Base-by-base conservation (phyloP, 2,329 filamentous ascomycete species). In the Alternaria postmessia region DNA sequence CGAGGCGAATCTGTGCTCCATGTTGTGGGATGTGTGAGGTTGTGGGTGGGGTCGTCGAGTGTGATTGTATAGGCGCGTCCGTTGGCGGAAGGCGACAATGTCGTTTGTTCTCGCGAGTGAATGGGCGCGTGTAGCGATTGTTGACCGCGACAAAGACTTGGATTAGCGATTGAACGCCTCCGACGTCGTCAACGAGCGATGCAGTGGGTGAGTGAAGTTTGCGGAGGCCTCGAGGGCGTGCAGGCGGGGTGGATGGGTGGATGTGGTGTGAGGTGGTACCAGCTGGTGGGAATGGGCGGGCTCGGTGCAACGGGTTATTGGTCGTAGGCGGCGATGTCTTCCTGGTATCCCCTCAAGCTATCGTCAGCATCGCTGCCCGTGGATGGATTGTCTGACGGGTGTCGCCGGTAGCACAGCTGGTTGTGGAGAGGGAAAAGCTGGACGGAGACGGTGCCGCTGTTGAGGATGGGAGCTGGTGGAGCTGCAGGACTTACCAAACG, bases 91-190 rank as follows among this genome's bases (percentile, higher is more conserved):
- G 8, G 42, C 28, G 20, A 41, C 20, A n/a, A 48, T 36, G 26
- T 28, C 3, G 32, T 26, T 26, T 43, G 48, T 42, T 28, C 11
- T 24, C 48, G 47, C 26, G 36, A 32, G 56, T 46, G 51, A 59
- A 55, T 55, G 57, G 51, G 34, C 26, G 28, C 39, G 34, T 51
- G 59, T 59, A 46, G 64, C 52, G 20, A 62, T 14, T 28, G 59
- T 59, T 46, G 34, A 38, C 12, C n/a, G 34, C 51, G 46, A 62
- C 51, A 51, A 56, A 53, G 57, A 63, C 47, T 41, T 52, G 54
- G 58, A 61, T 60, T 24, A 69, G 70, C 67, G 70, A 72, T 54
- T 70, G 59, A 70, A 72, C 64, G 68, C 68, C 59, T 65, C 65
- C 67, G 55, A 49, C 43, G 52, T 55, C 49, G 64, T 63, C 48